Base-by-base conservation (phyloP, 1,284 basidiomycete species). In the Fistulina hepatica region DNA sequence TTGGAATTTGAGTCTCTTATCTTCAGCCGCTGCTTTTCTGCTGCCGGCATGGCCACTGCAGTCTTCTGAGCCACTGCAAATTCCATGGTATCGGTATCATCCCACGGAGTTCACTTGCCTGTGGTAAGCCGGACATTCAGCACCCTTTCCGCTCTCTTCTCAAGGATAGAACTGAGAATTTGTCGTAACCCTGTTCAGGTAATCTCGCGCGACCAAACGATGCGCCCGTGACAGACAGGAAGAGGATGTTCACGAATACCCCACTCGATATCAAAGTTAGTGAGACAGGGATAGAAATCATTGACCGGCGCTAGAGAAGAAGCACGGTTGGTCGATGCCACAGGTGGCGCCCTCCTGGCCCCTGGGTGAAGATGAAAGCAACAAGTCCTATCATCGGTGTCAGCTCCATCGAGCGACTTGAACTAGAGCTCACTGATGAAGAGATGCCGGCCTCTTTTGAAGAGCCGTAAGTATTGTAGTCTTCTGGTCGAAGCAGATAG, bases 191-290 rank as follows among this genome's bases (percentile, higher is more conserved):
- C n/a, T n/a, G n/a, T n/a, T n/a, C n/a, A n/a, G n/a, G n/a, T n/a
- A n/a, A n/a, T 9, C 55, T 64, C 16, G 54, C 58, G 3, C 56
- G 58, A 4, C 60, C 63, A 2, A 23, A 56, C 3, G 45, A 44
- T 46, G 45, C 7, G 42, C 49, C 30, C 13, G 28, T 8, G 15
- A 52, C 56, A 4, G 36, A 37, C 5, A 50, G 19, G 3, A 27
- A 19, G 6, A 8, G 15, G 12, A 4, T 20, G 20, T 7, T 21
- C 11, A 25, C 24, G 7, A 38, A 33, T n/a, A 33, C 42, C 5
- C 17, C 33, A 30, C 37, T 40, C 11, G 36, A 24, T 9, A 21
- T 26, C 16, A 25, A 28, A 10, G 34, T 41, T 13, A 36, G 30
- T n/a, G 41, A 34, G 15, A 37, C 13, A 20, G n/a, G 17, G 5